Percentiles rank a stretch among this genome's conserved stretches.
These are phyloP conservation scores for Prunus campanulata DNA, from an alignment of 306 rosid genomes.

Conservation along the genomic window DNA sequence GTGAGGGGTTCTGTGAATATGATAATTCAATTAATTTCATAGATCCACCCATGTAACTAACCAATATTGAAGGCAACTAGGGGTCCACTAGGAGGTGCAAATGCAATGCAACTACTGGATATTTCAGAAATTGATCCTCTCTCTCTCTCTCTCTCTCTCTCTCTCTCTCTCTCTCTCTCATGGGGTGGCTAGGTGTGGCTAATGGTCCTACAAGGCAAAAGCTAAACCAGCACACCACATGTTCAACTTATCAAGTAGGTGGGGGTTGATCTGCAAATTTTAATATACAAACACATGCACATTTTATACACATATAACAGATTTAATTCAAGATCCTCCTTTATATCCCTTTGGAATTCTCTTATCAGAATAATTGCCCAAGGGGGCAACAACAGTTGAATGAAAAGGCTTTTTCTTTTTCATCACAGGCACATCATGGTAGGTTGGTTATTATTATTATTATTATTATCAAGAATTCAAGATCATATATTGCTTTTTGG, in stretches of 20 bases:
- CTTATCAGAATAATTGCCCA: background rate
- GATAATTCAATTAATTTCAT: background rate
- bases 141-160: conserved; percentile 2
- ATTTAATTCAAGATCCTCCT: background rate
- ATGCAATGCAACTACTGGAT: conserved; percentile 28
- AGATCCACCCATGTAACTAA: background rate
- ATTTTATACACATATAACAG: background rate
- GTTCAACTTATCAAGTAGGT: conserved; percentile 57
- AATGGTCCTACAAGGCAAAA: conserved; percentile 72
- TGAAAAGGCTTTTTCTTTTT: too few relatives aligned
- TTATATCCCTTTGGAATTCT: background rate
- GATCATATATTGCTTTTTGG: too few relatives aligned
- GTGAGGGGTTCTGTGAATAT: background rate
- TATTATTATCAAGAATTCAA: too few relatives aligned
- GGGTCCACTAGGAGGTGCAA: conserved; percentile 57
- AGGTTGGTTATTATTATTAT: too few relatives aligned
- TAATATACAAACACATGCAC: background rate
- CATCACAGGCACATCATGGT: too few relatives aligned
- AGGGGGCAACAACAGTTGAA: too few relatives aligned
- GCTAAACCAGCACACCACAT: conserved; percentile 72
- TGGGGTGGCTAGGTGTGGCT: conserved; percentile 57
- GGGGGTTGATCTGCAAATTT: conserved; percentile 38
- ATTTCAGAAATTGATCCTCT: conserved; percentile 39
- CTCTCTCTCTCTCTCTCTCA: conserved; percentile 11
- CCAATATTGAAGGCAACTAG: background rate